Base-by-base conservation (phyloP, 2,329 filamentous ascomycete species). In the Coniochaeta sp. region DNA sequence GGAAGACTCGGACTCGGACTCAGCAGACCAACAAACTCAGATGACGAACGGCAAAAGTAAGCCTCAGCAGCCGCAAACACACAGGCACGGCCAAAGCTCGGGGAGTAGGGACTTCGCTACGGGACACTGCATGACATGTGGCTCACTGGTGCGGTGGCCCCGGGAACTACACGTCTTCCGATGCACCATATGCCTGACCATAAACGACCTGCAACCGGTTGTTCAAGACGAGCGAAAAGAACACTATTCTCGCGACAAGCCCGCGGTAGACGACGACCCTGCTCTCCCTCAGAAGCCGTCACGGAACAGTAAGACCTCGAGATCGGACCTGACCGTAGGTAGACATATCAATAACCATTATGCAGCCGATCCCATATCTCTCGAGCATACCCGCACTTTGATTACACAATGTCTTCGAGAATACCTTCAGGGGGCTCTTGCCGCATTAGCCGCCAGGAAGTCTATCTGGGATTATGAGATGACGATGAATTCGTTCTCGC, bases 51-150 rank as follows among this genome's bases (percentile, higher is more conserved):
- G 65, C 28, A 69, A 66, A 47, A 50, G 64, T 42, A 68, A 67
- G 54, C 65, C 63, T 57, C 67, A 62, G 60, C 73, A 52, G n/a
- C 24, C 59, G 60, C 72, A 62, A 9, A 67, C 73, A 66, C 64
- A 52, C 72, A 78, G 67, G 54, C 67, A 64, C 47, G 66, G 59
- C 50, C 65, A 61, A 6, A 64, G 71, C 38, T 62, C 61, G 12
- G 72, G 71, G 34, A 77, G 71, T 64, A 84, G 81, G 65, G 85
- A 90, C 65, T 84, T 88, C 68, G 78, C 80, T 30, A 87, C 85
- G 34, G 89, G 90, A 24, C 87, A 85, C 66, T 96, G 92, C 71
- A 92, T 93, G 84, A 93, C 91, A 36, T 96, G 92, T 72, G 89
- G 88, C 67, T 89, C 89, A 59, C 84, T 87, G 60, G 88, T 96